Evolutionary conservation across 2,329 filamentous ascomycete species (phyloP).

Genomic region (Neoascochyta sp.): DNA sequence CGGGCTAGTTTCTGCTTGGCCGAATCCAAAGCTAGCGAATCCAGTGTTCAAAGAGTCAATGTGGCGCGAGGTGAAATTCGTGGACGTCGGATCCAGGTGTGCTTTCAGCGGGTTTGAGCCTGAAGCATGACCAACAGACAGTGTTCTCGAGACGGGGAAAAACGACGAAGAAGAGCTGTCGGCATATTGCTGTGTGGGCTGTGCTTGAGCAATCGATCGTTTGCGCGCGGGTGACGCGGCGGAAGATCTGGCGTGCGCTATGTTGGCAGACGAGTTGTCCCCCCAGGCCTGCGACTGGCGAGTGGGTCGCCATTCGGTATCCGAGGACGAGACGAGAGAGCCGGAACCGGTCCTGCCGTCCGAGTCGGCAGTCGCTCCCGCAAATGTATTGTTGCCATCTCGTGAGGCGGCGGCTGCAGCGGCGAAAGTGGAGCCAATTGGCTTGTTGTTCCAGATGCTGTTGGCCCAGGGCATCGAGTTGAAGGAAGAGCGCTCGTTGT

Average conservation of each 20-base stretch:
- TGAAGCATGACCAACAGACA: constrained; percentile 19
- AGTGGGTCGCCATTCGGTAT: constrained; percentile 61
- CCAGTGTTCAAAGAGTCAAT: constrained; percentile 31
- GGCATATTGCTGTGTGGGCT: constrained; percentile 7
- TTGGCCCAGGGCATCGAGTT: constrained; percentile 29
- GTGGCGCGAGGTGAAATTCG: constrained; percentile 30
- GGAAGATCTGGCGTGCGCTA: constrained; percentile 34
- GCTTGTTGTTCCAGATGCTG: constrained; percentile 37
- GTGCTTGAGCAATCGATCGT: constrained; percentile 36
- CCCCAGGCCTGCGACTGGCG: constrained; percentile 56
- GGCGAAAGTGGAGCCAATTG: constrained; percentile 26
- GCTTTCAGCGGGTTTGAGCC: constrained; percentile 27
- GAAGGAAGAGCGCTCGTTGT: constrained; percentile 27
- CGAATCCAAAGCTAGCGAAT: constrained; percentile 34
- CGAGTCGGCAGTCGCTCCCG: constrained; percentile 28
- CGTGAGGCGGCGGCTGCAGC: constrained; percentile 23
- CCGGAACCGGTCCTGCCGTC: constrained; percentile 64
- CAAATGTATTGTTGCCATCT: constrained; percentile 28
- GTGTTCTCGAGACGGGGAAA: constrained; percentile 23
- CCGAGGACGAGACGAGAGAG: constrained; percentile 65
- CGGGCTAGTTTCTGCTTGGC: constrained; percentile 26
- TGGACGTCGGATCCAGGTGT: constrained; percentile 30
- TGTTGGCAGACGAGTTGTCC: constrained; percentile 36
- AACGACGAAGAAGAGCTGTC: constrained; percentile 25
- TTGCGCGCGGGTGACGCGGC: constrained; percentile 40